phyloP scores from a whole-genome alignment of 140 eudicot species.

The Bidens hawaiensis region DNA sequence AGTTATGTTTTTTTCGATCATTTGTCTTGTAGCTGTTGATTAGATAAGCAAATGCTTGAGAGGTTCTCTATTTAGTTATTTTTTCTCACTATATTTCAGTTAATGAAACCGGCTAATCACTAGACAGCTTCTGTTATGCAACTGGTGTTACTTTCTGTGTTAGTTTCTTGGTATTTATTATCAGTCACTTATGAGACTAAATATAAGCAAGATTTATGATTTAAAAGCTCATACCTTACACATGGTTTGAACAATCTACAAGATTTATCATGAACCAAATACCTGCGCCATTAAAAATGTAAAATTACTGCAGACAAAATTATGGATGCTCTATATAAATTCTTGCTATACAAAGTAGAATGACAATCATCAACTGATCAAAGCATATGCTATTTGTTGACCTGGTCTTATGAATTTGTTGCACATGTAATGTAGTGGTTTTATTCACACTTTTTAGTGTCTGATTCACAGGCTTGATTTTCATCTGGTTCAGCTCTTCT shows the following conservation, averaged over 20 bases:
- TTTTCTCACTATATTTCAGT: neutral
- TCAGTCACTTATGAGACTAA: neutral
- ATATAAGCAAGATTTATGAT: constrained; percentile 1
- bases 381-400: neutral
- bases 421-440: neutral
- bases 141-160: neutral
- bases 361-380: neutral
- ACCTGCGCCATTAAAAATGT: neutral
- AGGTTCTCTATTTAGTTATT: neutral
- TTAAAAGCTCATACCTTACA: neutral
- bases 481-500: constrained; percentile 85
- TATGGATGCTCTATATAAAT: neutral
- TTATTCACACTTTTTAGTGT: neutral
- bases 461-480: constrained; percentile 62
- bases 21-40: too few species aligned
- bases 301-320: neutral
- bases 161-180: neutral
- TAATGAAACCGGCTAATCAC: neutral
- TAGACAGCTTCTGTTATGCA: neutral
- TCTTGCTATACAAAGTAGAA: neutral
- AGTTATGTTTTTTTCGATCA: too few species aligned
- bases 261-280: neutral
- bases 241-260: neutral
- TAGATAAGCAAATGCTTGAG: neutral
- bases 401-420: neutral